Evolutionary conservation across 1,284 basidiomycete species (phyloP), one percentile per base, ranked within the genome.

Genomic region (Tilletia walkeri): DNA sequence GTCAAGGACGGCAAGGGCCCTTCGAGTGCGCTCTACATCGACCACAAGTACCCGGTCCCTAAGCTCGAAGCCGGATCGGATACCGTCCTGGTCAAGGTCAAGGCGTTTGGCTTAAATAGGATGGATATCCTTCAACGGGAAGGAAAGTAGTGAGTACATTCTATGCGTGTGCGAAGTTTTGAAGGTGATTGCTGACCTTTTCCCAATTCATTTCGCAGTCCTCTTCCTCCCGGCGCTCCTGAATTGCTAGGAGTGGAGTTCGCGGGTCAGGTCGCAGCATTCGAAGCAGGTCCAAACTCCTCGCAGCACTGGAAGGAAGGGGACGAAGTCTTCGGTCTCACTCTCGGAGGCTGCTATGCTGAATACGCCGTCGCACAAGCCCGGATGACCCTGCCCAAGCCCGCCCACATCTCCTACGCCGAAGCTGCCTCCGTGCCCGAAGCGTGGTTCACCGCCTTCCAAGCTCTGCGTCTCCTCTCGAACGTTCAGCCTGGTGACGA

Each of bases 211-310:
- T 36, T 18, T 94, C 95, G 7, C 56, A 63, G 59, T 82, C 90
- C 93, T 1, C 83, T 89, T 2, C 95, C 94, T 9, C 88, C 90
- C 16, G 92, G 91, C 66, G 88, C 90, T 16, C 90, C 90, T 18
- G 84, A 87, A 65, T 90, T 95, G 80, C 87, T 97, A 36, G 94
- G 95, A 7, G 93, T 97, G 69, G 95, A 97, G 84, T 97, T 96
- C 84, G 89, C 92, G 20, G 82, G 81, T 4, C 68, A 69, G 61
- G 67, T 83, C 54, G 79, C 72, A 2, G 56, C 54, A 1, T 45
- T 30, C 20, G 73, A 68, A 14, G 70, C 69, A 3, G 84, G 84
- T 2, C 87, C 95, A 70, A 86, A 87, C 48, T 30, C 41, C 41
- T 48, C 45, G 14, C 66, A 71, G 36, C 63, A 70, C 18, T 75